Base-by-base conservation (phyloP, 768 basidiomycete species). In the Gymnopilus junonius region DNA sequence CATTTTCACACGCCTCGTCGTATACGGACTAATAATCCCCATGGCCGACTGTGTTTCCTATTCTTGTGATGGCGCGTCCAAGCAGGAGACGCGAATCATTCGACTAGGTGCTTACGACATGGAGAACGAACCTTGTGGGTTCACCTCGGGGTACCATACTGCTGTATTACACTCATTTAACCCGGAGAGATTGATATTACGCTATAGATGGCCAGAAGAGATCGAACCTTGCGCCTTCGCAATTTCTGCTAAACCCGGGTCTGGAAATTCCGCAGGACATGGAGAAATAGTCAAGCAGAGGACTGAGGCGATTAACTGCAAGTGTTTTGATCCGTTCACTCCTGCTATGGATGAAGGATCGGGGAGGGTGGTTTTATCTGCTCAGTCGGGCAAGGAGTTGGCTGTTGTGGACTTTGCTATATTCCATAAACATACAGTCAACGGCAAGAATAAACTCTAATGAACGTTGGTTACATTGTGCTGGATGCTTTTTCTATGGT, bases 321-420 rank as follows among this genome's bases (percentile, higher is more conserved):
- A 51, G 37, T 37, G 40, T 17, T 59, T 46, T 23, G 48, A 50
- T 51, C 58, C 58, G 2, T 59, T 59, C 23, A 59, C 58, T 3
- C 58, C 58, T 27, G 34, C 35, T 11, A 59, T 59, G 58, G 58
- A 59, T 29, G 58, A 59, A 27, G 58, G 58, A 4, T 59, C 58
- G 12, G 58, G 58, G 31, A 46, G 58, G 37, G 32, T 59, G 20
- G 20, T 59, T 39, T 29, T 50, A 4, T 59, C 46, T 3, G 58
- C 58, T 12, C 58, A 59, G 46, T 39, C 58, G n/a, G 58, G 58
- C 12, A 59, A 50, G 37, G 34, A 59, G 34, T 21, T 59, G 46
- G 58, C 48, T 21, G 58, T 59, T 11, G 58, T 29, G 8, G 46
- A 59, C 40, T 59, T 51, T 51, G 46, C 58, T 29, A 8, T 51